Conservation (phyloP, 768 basidiomycete genomes). For the Leccinellum albellum region DNA sequence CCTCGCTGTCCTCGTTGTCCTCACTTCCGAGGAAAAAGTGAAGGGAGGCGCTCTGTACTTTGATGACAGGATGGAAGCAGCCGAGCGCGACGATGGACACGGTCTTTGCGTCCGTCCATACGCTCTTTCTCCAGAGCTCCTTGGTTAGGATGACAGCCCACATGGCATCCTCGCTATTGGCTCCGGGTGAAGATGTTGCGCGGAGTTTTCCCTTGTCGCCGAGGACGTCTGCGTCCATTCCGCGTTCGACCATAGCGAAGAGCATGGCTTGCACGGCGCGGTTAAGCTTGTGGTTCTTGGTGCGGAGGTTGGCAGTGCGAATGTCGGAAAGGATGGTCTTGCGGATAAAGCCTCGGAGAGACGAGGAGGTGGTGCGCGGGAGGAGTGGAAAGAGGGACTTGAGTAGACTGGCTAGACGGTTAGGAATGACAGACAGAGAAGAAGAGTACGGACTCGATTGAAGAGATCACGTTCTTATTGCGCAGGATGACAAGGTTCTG, state of each 20-base stretch:
- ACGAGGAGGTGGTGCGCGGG: constrained; percentile 85
- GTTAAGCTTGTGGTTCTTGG: constrained; percentile 95
- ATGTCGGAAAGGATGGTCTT: constrained; percentile 94
- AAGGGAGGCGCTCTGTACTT: constrained; percentile 90
- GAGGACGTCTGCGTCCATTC: constrained; percentile 75
- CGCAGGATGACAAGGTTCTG: constrained; percentile 91
- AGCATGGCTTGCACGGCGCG: constrained; percentile 93
- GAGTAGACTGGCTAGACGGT: constrained; percentile 57
- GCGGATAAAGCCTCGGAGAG: constrained; percentile 81
- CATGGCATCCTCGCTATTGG: constrained; percentile 82
- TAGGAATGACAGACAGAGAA: not conserved
- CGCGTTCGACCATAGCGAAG: constrained; percentile 93
- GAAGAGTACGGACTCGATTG: constrained; percentile 69
- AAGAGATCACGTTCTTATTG: constrained; percentile 89
- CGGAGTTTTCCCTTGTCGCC: constrained; percentile 82
- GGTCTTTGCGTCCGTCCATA: constrained; percentile 91
- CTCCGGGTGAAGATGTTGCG: constrained; percentile 35
- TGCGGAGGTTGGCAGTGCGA: constrained; percentile 79
- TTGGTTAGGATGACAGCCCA: constrained; percentile 95
- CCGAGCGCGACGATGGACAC: constrained; percentile 89
- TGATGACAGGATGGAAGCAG: constrained; percentile 88
- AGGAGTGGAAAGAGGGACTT: constrained; percentile 92
- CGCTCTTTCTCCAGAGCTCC: constrained; percentile 89
- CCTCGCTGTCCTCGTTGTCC: constrained; percentile 70
- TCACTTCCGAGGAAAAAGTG: constrained; percentile 97